phyloP scores from a whole-genome alignment of 768 basidiomycete genomes.

The Pisolithus orientalis region DNA sequence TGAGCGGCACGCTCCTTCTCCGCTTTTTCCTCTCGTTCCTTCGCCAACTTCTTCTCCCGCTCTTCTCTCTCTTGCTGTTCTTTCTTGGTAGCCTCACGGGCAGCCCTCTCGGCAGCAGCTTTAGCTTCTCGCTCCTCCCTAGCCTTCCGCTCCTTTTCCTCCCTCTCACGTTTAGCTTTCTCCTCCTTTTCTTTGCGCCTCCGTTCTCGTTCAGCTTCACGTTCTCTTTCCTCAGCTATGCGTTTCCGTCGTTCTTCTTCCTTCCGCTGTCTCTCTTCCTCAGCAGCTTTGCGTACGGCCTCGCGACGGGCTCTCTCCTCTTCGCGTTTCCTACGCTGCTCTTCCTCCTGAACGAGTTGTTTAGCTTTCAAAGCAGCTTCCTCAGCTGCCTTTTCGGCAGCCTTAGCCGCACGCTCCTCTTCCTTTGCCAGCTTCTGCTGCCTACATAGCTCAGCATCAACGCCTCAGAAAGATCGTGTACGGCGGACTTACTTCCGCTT shows the following conservation, averaged over 20 bases:
- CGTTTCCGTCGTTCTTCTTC: slow-evolving; percentile 82
- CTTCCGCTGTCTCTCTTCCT: slow-evolving; percentile 77
- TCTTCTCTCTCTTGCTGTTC: slow-evolving; percentile 57
- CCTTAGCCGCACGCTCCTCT: slow-evolving; percentile 77
- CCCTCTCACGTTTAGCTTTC: slow-evolving; percentile 44
- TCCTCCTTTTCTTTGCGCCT: slow-evolving; percentile 75
- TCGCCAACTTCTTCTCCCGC: slow-evolving; percentile 58
- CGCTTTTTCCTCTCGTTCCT: slow-evolving; percentile 57
- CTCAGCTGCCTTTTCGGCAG: slow-evolving; percentile 83
- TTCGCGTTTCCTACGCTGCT: slow-evolving; percentile 72
- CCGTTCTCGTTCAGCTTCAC: slow-evolving; percentile 68
- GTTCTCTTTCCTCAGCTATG: slow-evolving; percentile 73
- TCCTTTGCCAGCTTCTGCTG: slow-evolving; percentile 91
- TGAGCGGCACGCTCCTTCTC: slow-evolving; percentile 40
- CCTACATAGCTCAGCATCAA: slow-evolving; percentile 34
- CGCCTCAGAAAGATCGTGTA: not conserved
- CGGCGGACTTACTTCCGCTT: slow-evolving; percentile 71
- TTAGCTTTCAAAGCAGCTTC: slow-evolving; percentile 74
- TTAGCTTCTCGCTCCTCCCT: slow-evolving; percentile 62
- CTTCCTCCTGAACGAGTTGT: slow-evolving; percentile 74
- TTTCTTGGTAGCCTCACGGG: slow-evolving; percentile 31
- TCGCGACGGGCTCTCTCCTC: slow-evolving; percentile 84
- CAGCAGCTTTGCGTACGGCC: slow-evolving; percentile 62
- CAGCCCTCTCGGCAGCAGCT: slow-evolving; percentile 42
- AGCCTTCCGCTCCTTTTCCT: slow-evolving; percentile 58